Evolutionary conservation across 2,329 filamentous ascomycete genomes (phyloP).

Genomic region (Aspergillus eucalypticola): DNA sequence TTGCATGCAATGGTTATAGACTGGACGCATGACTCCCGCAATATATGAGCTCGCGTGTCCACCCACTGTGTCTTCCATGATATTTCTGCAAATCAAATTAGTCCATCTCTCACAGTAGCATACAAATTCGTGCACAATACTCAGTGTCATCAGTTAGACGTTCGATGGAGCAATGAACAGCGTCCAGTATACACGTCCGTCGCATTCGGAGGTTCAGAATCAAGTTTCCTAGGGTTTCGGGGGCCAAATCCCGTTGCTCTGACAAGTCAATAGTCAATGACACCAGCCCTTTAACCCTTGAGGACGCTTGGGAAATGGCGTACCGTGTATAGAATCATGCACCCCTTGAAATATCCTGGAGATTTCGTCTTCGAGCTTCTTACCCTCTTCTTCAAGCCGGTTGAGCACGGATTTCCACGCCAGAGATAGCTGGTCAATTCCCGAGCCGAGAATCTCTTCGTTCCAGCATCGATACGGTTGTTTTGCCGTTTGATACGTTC

Average conservation of each 20-base stretch:
- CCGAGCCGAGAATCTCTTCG: constrained; percentile 13
- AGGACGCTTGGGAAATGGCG: too few species aligned
- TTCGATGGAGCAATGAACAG: neutral
- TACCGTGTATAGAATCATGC: neutral
- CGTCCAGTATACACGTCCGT: constrained; percentile 6
- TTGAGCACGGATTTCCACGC: neutral
- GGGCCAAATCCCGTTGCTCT: constrained; percentile 6
- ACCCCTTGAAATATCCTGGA: neutral
- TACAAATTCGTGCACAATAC: neutral
- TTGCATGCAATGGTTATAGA: constrained; percentile 12
- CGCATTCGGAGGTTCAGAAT: neutral
- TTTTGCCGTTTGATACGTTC: constrained; percentile 4
- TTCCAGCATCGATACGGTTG: constrained; percentile 16
- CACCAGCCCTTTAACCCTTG: too few species aligned
- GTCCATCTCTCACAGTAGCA: neutral
- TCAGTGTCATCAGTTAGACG: neutral
- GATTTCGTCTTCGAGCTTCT: neutral
- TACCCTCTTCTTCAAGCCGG: neutral
- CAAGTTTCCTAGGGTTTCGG: constrained; percentile 1
- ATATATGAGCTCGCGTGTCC: constrained; percentile 18
- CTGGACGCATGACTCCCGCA: constrained; percentile 13
- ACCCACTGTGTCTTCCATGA: constrained; percentile 7
- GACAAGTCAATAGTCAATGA: neutral
- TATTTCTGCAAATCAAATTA: neutral
- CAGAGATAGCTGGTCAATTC: neutral